Conservation (phyloP, 345 rosid genomes). For the Hypericum androsaemum region DNA sequence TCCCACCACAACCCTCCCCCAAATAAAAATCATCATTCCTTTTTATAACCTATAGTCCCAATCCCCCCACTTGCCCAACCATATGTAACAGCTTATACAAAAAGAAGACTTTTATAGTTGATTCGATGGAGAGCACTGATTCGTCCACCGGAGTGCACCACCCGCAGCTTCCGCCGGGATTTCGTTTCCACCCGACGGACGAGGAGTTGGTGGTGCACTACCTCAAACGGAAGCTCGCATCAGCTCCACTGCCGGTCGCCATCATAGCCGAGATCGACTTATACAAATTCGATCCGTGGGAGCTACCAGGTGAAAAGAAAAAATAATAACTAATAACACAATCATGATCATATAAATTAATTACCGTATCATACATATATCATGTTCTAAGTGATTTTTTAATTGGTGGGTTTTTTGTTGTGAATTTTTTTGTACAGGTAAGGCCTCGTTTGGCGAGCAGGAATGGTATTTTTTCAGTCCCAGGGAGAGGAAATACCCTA, state of each 20-base stretch:
- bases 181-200: constrained; percentile 97
- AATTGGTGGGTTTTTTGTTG: background rate
- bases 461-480: constrained; percentile 99
- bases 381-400: background rate
- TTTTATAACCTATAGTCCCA: too few relatives aligned
- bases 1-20: too few relatives aligned
- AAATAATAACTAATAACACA: background rate
- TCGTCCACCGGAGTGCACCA: constrained; percentile 58
- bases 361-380: too few relatives aligned
- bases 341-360: too few relatives aligned
- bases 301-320: constrained; percentile 57
- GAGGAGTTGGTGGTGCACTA: constrained; percentile 92
- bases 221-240: constrained; percentile 69
- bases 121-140: constrained; percentile 65
- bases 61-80: too few relatives aligned
- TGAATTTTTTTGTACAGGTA: constrained; percentile 21
- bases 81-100: too few relatives aligned
- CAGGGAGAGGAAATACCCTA: constrained; percentile 88
- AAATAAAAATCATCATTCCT: too few relatives aligned
- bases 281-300: constrained; percentile 98
- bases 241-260: constrained; percentile 68
- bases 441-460: constrained; percentile 88
- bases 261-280: constrained; percentile 88
- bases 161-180: constrained; percentile 90
- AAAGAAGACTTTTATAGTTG: too few relatives aligned